Conservation (phyloP, 805 yeast species). For the Barnettozyma vustinii region DNA sequence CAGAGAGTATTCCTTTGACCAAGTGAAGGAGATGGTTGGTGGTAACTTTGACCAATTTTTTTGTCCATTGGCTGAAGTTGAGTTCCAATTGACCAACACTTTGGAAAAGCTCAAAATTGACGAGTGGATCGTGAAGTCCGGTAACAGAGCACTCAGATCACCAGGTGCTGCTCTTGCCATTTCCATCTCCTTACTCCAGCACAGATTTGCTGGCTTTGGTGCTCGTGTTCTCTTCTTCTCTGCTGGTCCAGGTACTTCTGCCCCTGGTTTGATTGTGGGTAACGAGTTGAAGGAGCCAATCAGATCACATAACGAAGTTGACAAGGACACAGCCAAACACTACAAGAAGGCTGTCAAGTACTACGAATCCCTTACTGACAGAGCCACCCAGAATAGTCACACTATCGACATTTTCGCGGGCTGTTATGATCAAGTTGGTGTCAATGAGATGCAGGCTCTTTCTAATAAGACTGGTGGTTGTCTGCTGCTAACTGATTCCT, state of each 20-base stretch:
- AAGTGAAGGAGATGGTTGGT: constrained; percentile 54
- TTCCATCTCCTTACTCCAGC: constrained; percentile 77
- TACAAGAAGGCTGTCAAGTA: constrained; percentile 80
- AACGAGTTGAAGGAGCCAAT: constrained; percentile 91
- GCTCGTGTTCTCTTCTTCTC: constrained; percentile 86
- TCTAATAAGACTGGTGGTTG: constrained; percentile 89
- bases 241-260: constrained; percentile 92
- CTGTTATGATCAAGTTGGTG: constrained; percentile 93
- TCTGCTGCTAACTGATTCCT: constrained; percentile 82
- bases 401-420: constrained; percentile 90
- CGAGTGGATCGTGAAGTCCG: constrained; percentile 85
- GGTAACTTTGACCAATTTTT: constrained; percentile 52
- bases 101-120: constrained; percentile 74
- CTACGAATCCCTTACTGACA: constrained; percentile 68
- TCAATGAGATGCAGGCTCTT: constrained; percentile 86
- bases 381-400: constrained; percentile 68
- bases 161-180: constrained; percentile 90
- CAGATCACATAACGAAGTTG: constrained; percentile 95
- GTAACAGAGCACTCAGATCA: constrained; percentile 81
- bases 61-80: constrained; percentile 70
- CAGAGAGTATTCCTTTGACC: constrained; percentile 62
- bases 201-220: constrained; percentile 78
- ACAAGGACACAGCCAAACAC: constrained; percentile 83
- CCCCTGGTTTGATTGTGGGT: constrained; percentile 92
- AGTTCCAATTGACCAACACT: constrained; percentile 73